These are phyloP conservation scores for Boletus sp. DNA, from an alignment of 768 basidiomycete species.

Conservation along the genomic window DNA sequence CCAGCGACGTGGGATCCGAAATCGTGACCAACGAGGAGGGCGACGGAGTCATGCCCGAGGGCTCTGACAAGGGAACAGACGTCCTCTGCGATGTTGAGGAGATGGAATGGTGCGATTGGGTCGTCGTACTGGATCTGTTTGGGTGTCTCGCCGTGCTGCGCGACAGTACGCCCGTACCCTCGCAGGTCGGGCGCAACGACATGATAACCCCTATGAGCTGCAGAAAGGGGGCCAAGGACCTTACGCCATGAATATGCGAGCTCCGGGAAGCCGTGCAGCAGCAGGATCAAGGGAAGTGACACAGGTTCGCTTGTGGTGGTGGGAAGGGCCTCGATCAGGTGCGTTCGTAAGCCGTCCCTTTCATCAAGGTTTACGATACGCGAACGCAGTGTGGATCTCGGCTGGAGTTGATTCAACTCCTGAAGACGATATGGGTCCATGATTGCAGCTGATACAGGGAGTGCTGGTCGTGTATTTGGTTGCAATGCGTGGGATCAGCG, in stretches of 20 bases:
- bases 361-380: constrained; percentile 43
- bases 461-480: neutral
- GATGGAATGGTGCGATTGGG: constrained; percentile 47
- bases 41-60: constrained; percentile 45
- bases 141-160: constrained; percentile 17
- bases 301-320: constrained; percentile 11
- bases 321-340: constrained; percentile 49
- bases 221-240: constrained; percentile 47
- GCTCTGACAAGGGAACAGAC: constrained; percentile 48
- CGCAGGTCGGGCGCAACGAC: constrained; percentile 64
- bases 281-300: constrained; percentile 46
- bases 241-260: constrained; percentile 66
- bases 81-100: constrained; percentile 51
- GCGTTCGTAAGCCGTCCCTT: constrained; percentile 39
- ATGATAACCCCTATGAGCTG: constrained; percentile 43
- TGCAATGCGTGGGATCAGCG: neutral
- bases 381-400: constrained; percentile 33
- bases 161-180: constrained; percentile 46
- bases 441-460: neutral
- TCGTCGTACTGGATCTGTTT: constrained; percentile 41
- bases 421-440: constrained; percentile 17
- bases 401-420: constrained; percentile 21
- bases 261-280: constrained; percentile 67
- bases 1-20: constrained; percentile 54
- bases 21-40: constrained; percentile 60